Percentiles rank a stretch among this genome's conserved stretches.
phyloP scores from a whole-genome alignment of 345 rosid species.

The Lagerstroemia speciosa region DNA sequence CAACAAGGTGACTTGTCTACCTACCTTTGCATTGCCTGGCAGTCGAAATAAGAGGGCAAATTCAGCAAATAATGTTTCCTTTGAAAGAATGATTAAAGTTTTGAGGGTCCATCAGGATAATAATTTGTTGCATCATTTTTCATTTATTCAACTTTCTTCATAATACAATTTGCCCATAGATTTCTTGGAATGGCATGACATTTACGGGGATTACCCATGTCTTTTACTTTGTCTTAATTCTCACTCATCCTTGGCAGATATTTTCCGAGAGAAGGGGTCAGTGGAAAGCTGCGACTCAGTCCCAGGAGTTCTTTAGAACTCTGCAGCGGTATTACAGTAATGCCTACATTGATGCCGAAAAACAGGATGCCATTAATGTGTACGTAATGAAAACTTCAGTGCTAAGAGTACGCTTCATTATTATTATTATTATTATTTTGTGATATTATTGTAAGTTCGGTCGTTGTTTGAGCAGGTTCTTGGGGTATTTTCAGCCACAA shows the following conservation, averaged over 20 bases:
- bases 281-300: slow-evolving; percentile 96
- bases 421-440: not conserved
- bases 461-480: slow-evolving; percentile 41
- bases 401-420: not conserved
- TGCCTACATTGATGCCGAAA: slow-evolving; percentile 87
- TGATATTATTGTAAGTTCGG: not conserved
- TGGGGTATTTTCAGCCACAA: slow-evolving; percentile 97
- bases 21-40: not conserved
- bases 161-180: not conserved
- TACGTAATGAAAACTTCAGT: slow-evolving; percentile 24
- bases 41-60: not conserved
- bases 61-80: not conserved
- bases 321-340: slow-evolving; percentile 94
- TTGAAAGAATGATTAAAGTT: not conserved
- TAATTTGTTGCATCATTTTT: not conserved
- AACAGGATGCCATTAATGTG: slow-evolving; percentile 96
- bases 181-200: not conserved
- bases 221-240: not conserved
- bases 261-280: slow-evolving; percentile 95
- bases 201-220: not conserved
- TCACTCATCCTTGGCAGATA: slow-evolving; percentile 40
- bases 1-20: slow-evolving; percentile 54
- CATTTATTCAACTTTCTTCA: not conserved
- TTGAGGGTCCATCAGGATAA: not conserved
- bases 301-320: slow-evolving; percentile 86